Percentiles rank a stretch among this genome's conserved stretches.
These are phyloP conservation scores for Pseudotsuga menziesii DNA, from an alignment of 75 land plant genomes.

Conservation along the genomic window DNA sequence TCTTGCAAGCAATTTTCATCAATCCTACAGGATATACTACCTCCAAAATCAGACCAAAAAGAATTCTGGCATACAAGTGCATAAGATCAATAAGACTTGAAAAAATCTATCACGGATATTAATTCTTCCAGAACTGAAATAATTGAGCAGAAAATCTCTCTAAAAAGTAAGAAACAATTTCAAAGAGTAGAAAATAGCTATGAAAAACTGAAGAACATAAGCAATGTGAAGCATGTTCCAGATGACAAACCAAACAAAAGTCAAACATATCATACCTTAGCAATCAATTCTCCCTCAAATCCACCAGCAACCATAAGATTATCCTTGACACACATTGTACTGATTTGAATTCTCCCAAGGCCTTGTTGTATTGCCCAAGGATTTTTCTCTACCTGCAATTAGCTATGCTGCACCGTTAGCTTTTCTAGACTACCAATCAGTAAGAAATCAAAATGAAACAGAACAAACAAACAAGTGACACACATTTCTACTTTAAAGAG, in stretches of 20 bases:
- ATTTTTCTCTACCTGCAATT: conserved; percentile 5
- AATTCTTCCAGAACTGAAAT: neutral
- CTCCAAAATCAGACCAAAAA: neutral
- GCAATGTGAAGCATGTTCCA: neutral
- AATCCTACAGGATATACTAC: neutral
- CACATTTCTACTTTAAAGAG: neutral
- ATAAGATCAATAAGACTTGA: no score
- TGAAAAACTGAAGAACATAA: neutral
- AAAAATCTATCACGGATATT: neutral
- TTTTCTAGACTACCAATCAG: neutral
- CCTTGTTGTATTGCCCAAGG: conserved; percentile 25
- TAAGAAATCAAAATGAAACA: neutral
- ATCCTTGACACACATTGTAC: conserved; percentile 43
- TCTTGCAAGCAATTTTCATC: neutral
- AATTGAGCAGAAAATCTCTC: neutral
- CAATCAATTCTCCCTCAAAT: conserved; percentile 49
- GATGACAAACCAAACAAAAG: neutral
- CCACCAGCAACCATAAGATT: conserved; percentile 53
- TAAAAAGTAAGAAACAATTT: neutral
- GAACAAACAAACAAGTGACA: neutral
- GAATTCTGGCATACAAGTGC: neutral
- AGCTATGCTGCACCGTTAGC: neutral
- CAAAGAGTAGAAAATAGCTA: neutral
- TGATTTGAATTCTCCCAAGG: conserved; percentile 43
- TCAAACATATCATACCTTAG: conserved; percentile 23